Base-by-base conservation (phyloP, 2,329 filamentous ascomycete genomes). In the Endocalyx cinctus region DNA sequence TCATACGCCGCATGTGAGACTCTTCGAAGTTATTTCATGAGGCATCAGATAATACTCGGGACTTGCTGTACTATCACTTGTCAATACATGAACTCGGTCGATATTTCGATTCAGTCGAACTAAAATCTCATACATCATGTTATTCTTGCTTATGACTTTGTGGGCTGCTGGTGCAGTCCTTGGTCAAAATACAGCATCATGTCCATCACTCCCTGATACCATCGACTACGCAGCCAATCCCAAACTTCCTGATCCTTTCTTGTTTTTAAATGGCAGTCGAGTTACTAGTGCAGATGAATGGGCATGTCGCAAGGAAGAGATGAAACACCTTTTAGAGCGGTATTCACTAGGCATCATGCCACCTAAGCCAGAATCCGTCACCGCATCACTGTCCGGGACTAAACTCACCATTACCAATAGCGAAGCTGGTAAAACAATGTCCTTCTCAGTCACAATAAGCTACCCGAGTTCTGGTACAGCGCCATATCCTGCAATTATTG, bases 401-500 rank as follows among this genome's bases (percentile, higher is more conserved):
- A 58, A 44, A 8, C 51, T 67, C 12, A 55, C 49, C 33, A 62
- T 65, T 43, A 57, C 46, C n/a, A 48, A 49, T 17, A 53, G 54
- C 3, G 51, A 57, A 11, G 51, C 46, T 25, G 59, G 58, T 15
- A 52, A 54, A 13, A 56, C 48, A 33, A 52, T 54, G 27, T 52
- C 49, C 6, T 60, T 60, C 41, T 39, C 50, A 8, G 54, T 52
- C 2, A 48, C 49, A 5, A 48, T 62, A 34, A 43, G 40, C 16
- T 30, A 45, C 10, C 48, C 51, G 12, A 54, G 63, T 18, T 23
- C 20, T 8, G 45, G 58, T 6, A 55, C 52, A 5, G 59, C 50
- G 6, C 62, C 64, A 5, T 63, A 63, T 47, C 68, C 68, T 3
- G 69, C 68, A 31, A 64, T 73, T 49, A 71, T 73, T 40, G 64